These are phyloP conservation scores for Silene latifolia DNA, from an alignment of 148 eudicot species.

Conservation along the genomic window DNA sequence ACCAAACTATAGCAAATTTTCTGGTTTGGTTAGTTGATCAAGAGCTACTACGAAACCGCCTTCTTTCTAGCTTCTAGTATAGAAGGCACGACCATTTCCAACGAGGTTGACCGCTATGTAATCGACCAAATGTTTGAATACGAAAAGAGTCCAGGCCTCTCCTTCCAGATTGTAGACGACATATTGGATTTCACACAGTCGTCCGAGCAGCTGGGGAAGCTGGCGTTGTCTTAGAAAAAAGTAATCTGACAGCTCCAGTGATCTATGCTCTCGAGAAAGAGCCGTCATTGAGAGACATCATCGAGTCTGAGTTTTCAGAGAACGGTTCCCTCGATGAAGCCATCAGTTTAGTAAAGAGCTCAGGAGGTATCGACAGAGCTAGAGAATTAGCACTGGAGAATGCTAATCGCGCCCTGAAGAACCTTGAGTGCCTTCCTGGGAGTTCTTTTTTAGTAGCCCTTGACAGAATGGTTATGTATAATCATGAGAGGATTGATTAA, in stretches of 20 bases:
- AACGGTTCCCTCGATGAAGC: slow-evolving; percentile 75
- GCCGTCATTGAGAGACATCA: slow-evolving; percentile 60
- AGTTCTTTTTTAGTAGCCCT: slow-evolving; percentile 51
- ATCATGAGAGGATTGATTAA: slow-evolving; percentile 70
- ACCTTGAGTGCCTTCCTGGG: slow-evolving; percentile 64
- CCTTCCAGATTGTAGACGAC: slow-evolving; percentile 94
- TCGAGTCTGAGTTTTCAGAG: slow-evolving; percentile 81
- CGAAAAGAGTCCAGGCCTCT: slow-evolving; percentile 82
- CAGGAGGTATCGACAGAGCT: slow-evolving; percentile 83
- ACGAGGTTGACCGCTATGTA: slow-evolving; percentile 50
- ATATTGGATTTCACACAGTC: slow-evolving; percentile 89
- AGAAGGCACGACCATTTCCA: slow-evolving; percentile 84
- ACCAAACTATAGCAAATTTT: too few species aligned
- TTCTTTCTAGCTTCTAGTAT: slow-evolving; percentile 92
- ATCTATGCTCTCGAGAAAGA: slow-evolving; percentile 69
- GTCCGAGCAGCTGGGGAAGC: slow-evolving; percentile 86
- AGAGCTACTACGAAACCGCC: slow-evolving; percentile 93
- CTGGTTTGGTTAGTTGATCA: too few species aligned
- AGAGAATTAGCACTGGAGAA: slow-evolving; percentile 61
- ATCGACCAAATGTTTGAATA: slow-evolving; percentile 73
- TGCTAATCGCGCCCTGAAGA: slow-evolving; percentile 56
- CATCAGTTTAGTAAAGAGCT: slow-evolving; percentile 50
- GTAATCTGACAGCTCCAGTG: slow-evolving; percentile 87
- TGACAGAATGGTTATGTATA: slow-evolving; percentile 77
- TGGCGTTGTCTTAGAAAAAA: slow-evolving; percentile 80